Base-by-base conservation (phyloP, 495 filamentous ascomycete genomes). In the Aspergillus mulundensis region DNA sequence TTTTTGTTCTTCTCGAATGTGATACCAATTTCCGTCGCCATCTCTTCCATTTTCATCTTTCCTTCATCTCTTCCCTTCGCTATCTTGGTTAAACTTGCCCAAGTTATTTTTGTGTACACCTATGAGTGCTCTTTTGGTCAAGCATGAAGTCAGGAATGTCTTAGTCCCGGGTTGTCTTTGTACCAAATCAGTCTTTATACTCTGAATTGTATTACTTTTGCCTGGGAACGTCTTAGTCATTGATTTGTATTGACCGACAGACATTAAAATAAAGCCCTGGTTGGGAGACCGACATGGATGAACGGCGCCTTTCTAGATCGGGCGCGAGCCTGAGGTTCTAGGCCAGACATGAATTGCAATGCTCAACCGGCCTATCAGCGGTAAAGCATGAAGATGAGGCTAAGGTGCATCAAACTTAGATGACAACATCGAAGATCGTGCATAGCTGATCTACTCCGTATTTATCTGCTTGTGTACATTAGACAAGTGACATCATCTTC, bases 21-120 rank as follows among this genome's bases (percentile, higher is more conserved):
- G 44, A 32, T 49, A 53, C 38, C 36, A 41, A 42, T 8, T 50
- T 23, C 20, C 5, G 40, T 45, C 44, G 39, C 40, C 48, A 46
- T 49, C 12, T 55, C 19, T 21, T 21, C n/a, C 8, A 3, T 34
- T 48, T 36, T n/a, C n/a, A 14, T 59, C 15, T 42, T 32, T n/a
- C n/a, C 23, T 34, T n/a, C 11, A 5, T 15, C 24, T 53, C 14
- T 49, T 28, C 8, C 10, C 10, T 32, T 21, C 16, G 23, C 54
- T 21, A 50, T 50, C 20, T 52, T 45, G 19, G 47, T 54, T 39
- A 55, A 54, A 54, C 14, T 43, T 56, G 6, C 19, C 25, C n/a
- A n/a, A 44, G 63, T 62, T 38, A 62, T 61, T 55, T 61, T 58
- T 23, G 59, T 69, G 58, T 56, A 54, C 46, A 61, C 50, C 54